Evolutionary conservation across 495 filamentous ascomycete species (phyloP), one percentile per base, ranked within the genome.

Genomic region (Neurospora sublineolata): DNA sequence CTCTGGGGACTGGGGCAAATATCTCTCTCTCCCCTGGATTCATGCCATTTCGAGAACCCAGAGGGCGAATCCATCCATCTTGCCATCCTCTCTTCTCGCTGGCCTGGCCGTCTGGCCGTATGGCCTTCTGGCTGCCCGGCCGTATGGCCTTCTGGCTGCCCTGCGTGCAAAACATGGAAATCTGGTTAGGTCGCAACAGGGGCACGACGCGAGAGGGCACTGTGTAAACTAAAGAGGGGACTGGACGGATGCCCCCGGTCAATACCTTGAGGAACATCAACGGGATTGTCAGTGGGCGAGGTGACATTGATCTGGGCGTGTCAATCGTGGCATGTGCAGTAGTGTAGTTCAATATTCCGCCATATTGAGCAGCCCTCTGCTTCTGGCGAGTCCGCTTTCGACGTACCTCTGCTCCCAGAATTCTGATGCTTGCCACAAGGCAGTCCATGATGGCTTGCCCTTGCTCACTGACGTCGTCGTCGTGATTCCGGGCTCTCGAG

Each of bases 351-450:
- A 77, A 79, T 76, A 78, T 80, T 78, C 52, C 78, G 79, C 78
- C 78, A 80, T 81, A 80, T 77, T 81, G 79, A 79, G 79, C 76
- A 75, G 72, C 74, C 37, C 37, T 72, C 72, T 69, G 73, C 70
- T 75, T 60, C 52, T 60, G 27, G 23, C 52, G 52, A 60, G 70
- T 70, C 71, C 67, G 58, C 68, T 74, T 68, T 71, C 70, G 73
- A 68, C 72, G 72, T 73, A 73, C 76, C 70, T 60, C 70, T 74
- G 73, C 6, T 41, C 33, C 27, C 67, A 39, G 33, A 37, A 9
- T 39, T 68, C 5, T 23, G 30, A 38, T 30, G 68, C 16, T 41
- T 38, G 68, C 36, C 68, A 69, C 52, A 33, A 60, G 33, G 52
- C 27, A 60, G 27, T 16, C 52, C 52, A 12, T 27, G 23, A 58